A percentile compares a stretch with the other conserved stretches of the same genome.
Conservation (phyloP, 2,329 filamentous ascomycete species). For the Hymenoscyphus infarciens region DNA sequence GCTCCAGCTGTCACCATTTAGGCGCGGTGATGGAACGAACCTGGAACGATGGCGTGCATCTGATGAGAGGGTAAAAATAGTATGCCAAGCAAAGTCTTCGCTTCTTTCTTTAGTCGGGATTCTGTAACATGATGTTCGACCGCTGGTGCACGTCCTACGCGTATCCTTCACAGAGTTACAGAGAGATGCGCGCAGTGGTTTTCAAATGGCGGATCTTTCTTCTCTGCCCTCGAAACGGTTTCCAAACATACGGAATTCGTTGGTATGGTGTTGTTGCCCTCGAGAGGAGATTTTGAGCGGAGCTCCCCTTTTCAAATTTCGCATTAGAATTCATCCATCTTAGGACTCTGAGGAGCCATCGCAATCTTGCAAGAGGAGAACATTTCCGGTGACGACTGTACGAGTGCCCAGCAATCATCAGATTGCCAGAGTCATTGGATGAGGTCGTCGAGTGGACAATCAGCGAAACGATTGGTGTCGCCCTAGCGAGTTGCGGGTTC, state of each 20-base stretch:
- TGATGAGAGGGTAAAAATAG: slow-evolving; percentile 13
- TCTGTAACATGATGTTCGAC: slow-evolving; percentile 4
- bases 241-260: not conserved
- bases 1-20: slow-evolving; percentile 15
- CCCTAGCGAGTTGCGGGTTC: too few relatives aligned
- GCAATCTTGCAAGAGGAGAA: too few relatives aligned
- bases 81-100: slow-evolving; percentile 3
- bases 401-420: too few relatives aligned
- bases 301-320: not conserved
- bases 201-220: not conserved
- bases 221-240: not conserved
- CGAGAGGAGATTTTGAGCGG: not conserved
- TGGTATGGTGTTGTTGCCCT: not conserved
- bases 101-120: not conserved
- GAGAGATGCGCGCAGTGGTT: not conserved
- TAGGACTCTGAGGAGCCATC: not conserved
- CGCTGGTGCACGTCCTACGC: not conserved
- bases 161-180: not conserved
- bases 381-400: too few relatives aligned
- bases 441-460: not conserved
- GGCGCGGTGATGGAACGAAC: slow-evolving; percentile 19
- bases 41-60: slow-evolving; percentile 16
- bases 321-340: not conserved
- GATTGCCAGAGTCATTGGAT: not conserved
- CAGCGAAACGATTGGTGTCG: slow-evolving; percentile 10